These are phyloP conservation scores for Teunomyces kruisii DNA, from an alignment of 805 yeast genomes.

Conservation along the genomic window DNA sequence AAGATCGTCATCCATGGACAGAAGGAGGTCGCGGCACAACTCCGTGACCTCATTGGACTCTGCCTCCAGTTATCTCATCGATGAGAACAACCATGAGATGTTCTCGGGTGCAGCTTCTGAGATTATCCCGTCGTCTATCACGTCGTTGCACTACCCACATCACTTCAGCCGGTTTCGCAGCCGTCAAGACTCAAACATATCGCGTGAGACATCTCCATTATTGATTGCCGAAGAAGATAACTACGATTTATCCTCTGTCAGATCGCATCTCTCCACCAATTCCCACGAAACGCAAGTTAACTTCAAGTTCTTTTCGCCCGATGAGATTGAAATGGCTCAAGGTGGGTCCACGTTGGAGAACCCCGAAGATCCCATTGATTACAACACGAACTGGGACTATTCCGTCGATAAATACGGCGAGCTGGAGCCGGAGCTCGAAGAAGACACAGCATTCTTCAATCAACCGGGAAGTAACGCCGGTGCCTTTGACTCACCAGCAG, in stretches of 20 bases:
- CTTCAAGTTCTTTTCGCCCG: constrained; percentile 80
- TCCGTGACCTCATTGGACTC: constrained; percentile 36
- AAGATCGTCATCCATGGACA: constrained; percentile 14
- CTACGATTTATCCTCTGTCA: constrained; percentile 32
- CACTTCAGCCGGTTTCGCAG: constrained; percentile 36
- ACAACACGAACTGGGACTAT: constrained; percentile 73
- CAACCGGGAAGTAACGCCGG: constrained; percentile 8
- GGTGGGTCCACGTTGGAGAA: constrained; percentile 79
- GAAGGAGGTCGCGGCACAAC: constrained; percentile 28
- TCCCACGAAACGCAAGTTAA: constrained; percentile 40
- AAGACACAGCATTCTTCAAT: constrained; percentile 7
- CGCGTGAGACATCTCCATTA: constrained; percentile 38
- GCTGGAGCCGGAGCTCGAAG: constrained; percentile 12
- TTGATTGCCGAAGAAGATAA: constrained; percentile 23
- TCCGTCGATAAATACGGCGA: constrained; percentile 48
- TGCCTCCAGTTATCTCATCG: constrained; percentile 28
- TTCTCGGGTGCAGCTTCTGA: constrained; percentile 78
- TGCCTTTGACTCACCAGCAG: constrained; percentile 3
- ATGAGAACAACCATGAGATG: constrained; percentile 68
- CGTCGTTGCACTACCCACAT: constrained; percentile 73
- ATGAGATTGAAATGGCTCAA: constrained; percentile 82
- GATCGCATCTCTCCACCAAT: constrained; percentile 33
- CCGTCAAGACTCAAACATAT: constrained; percentile 16
- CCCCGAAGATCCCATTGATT: constrained; percentile 58
- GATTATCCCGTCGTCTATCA: constrained; percentile 72